Evolutionary conservation across 2,329 filamentous ascomycete species (phyloP).

Genomic region (Plectosphaerella sp.): DNA sequence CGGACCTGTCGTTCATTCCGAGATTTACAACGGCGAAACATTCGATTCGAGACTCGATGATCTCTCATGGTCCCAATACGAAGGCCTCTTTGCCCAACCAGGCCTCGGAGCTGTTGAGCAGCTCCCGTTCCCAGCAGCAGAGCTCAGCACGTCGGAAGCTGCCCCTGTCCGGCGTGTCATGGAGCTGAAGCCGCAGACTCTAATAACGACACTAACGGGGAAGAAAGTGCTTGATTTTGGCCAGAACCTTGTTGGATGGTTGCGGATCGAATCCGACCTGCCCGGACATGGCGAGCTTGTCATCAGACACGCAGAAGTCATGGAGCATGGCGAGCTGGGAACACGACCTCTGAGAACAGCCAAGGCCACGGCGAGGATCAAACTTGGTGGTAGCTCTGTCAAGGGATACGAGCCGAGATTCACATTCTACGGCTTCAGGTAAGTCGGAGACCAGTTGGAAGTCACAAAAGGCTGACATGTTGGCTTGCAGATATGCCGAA

Average conservation of each 20-base stretch:
- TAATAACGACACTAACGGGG: constrained; percentile 27
- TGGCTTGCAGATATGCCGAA: constrained; percentile 24
- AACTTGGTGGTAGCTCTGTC: constrained; percentile 16
- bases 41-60: constrained; percentile 33
- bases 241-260: constrained; percentile 49
- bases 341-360: constrained; percentile 36
- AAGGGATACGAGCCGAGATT: constrained; percentile 38
- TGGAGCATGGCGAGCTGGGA: constrained; percentile 41
- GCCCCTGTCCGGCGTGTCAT: constrained; percentile 21
- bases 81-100: not conserved
- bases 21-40: constrained; percentile 49
- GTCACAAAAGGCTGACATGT: constrained; percentile 29
- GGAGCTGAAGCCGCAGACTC: constrained; percentile 15
- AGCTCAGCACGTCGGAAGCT: constrained; percentile 23
- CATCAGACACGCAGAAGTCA: constrained; percentile 50
- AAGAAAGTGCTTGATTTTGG: constrained; percentile 51
- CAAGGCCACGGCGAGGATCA: constrained; percentile 33
- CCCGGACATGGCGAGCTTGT: constrained; percentile 30
- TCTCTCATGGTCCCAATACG: constrained; percentile 5
- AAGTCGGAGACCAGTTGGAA: constrained; percentile 35
- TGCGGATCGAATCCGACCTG: constrained; percentile 24
- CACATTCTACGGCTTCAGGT: constrained; percentile 52
- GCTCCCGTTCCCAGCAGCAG: constrained; percentile 10
- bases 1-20: constrained; percentile 28
- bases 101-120: constrained; percentile 3